Evolutionary conservation across 306 rosid species (phyloP).

Genomic region (Rubus idaeus): DNA sequence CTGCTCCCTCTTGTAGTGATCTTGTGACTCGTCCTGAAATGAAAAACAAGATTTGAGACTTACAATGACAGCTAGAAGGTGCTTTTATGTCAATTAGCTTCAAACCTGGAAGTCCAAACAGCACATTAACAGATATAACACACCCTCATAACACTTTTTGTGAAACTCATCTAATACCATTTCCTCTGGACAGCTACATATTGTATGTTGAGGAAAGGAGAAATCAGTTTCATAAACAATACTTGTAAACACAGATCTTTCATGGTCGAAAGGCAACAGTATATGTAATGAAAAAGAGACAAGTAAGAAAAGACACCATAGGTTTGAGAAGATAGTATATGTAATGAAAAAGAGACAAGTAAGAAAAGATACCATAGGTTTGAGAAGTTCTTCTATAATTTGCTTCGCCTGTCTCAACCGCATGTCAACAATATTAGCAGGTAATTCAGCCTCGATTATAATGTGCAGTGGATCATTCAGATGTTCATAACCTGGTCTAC

Average conservation of each 20-base stretch:
- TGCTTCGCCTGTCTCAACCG: slow-evolving; percentile 88
- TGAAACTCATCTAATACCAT: slow-evolving; percentile 7
- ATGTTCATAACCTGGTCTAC: slow-evolving; percentile 95
- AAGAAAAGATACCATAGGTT: slow-evolving; percentile 68
- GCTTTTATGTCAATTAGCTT: background rate
- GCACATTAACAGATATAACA: background rate
- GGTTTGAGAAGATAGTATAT: slow-evolving; percentile 61
- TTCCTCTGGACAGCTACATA: background rate
- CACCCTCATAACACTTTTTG: background rate
- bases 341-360: background rate
- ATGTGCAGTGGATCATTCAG: slow-evolving; percentile 91
- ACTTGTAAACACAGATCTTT: background rate
- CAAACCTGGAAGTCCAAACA: background rate
- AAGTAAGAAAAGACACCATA: slow-evolving; percentile 47
- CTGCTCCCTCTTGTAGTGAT: slow-evolving; percentile 75
- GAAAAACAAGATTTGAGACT: slow-evolving; percentile 4
- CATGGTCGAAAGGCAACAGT: background rate
- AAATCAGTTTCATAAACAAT: background rate
- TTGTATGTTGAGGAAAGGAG: background rate
- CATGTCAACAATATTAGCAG: slow-evolving; percentile 63
- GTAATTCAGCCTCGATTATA: slow-evolving; percentile 88
- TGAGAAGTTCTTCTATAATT: slow-evolving; percentile 85
- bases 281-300: background rate
- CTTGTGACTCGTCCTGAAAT: slow-evolving; percentile 77
- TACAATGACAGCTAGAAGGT: background rate